Evolutionary conservation across 139 green algal genomes (phyloP), one percentile per base, ranked within the genome.

Genomic region (Volvox africanus): DNA sequence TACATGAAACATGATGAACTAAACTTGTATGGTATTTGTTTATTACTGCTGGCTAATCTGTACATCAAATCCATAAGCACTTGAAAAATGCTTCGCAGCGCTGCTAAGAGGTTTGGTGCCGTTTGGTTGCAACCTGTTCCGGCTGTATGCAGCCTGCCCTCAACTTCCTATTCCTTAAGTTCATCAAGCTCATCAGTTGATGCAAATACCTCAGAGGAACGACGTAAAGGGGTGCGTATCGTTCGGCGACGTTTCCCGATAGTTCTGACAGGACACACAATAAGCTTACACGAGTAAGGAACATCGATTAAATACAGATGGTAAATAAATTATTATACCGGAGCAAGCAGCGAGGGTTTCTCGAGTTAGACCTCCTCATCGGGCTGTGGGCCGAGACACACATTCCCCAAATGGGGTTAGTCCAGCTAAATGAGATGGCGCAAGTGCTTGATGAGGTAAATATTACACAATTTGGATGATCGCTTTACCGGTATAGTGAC

Each of bases 311-410:
- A 26, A 73, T 73, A 65, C 87, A 96, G 92, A 76, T 94, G 21
- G 89, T 95, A 0, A 97, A 96, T 91, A 94, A 95, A 84, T 92
- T 98, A 35, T 80, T 98, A 37, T 99, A 99, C 77, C 93, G 96
- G 16, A 94, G 88, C 89, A 96, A 96, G 80, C 97, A 99, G 92
- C 91, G 97, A 17, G 97, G 97, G 11, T 99, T 97, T 76, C 91
- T 99, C 24, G 97, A 99, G 91, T 95, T 99, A 26, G 97, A 99
- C 92, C 89, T 99, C 21, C 88, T 99, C 61, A 87, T 96, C 78
- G 96, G 97, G 0, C 82, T 97, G 83, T 98, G 96, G 95, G 97
- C 97, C n/a, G 95, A 97, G 92, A 67, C 92, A 55, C 80, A 96
- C 16, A 79, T 98, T 22, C 94, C 95, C 0, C 82, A 82, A 13